Evolutionary conservation across 495 filamentous ascomycete species (phyloP).

Genomic region (Tuber borchii): DNA sequence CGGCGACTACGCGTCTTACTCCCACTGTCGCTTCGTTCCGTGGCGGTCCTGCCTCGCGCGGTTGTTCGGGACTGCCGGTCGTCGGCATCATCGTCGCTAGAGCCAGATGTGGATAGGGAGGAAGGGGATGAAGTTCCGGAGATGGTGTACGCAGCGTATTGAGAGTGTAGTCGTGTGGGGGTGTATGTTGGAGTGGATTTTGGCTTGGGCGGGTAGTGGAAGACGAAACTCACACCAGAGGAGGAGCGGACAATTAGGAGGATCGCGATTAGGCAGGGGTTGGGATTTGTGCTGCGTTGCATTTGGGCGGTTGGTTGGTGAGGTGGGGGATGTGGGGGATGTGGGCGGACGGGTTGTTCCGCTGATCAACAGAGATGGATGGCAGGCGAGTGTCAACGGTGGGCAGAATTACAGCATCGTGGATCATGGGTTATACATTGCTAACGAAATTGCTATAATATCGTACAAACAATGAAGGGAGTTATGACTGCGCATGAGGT

Average conservation of each 20-base stretch:
- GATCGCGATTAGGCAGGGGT: conserved; percentile 66
- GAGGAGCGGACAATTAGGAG: conserved; percentile 75
- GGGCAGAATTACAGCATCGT: background rate
- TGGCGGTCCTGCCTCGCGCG: conserved; percentile 6
- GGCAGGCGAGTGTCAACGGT: background rate
- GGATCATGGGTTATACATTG: background rate
- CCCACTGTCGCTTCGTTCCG: conserved; percentile 29
- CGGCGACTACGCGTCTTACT: conserved; percentile 17
- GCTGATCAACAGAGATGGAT: conserved; percentile 33
- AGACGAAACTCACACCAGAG: conserved; percentile 76
- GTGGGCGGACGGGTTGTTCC: conserved; percentile 42
- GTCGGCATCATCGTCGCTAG: conserved; percentile 40
- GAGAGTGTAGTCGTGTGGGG: conserved; percentile 31
- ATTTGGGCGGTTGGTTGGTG: conserved; percentile 26
- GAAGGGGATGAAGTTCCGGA: conserved; percentile 28
- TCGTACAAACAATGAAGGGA: background rate
- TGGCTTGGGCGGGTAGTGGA: conserved; percentile 74
- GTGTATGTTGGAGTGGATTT: conserved; percentile 18
- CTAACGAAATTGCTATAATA: background rate
- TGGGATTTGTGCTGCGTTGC: conserved; percentile 48
- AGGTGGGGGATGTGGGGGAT: background rate
- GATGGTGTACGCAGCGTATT: conserved; percentile 33
- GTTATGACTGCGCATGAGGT: background rate
- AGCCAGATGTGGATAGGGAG: conserved; percentile 17
- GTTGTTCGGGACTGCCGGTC: conserved; percentile 44